phyloP scores from a whole-genome alignment of 192 early-diverging fungal species.

The Rhizophagus sp. region DNA sequence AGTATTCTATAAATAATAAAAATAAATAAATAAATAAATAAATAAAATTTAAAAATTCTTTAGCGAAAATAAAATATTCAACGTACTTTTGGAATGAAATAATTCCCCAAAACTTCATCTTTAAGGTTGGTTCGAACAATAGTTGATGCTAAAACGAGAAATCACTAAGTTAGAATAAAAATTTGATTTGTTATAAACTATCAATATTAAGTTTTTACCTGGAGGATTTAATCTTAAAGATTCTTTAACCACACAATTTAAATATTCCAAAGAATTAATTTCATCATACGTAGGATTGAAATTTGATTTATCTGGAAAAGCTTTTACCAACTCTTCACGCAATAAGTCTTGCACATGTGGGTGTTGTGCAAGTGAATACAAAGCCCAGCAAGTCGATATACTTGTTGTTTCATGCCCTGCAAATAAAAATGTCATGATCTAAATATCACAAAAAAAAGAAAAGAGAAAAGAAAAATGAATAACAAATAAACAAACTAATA shows the following conservation, averaged over 20 bases:
- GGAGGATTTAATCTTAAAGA: conserved; percentile 51
- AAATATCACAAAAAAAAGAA: neutral
- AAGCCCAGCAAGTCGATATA: conserved; percentile 49
- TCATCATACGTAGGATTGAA: conserved; percentile 44
- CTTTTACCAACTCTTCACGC: conserved; percentile 46
- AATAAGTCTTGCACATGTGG: conserved; percentile 45
- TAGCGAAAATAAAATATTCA: neutral
- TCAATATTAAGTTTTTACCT: neutral
- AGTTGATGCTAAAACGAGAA: conserved; percentile 34
- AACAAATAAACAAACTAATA: neutral
- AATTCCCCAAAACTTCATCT: conserved; percentile 40
- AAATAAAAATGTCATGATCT: conserved; percentile 2
- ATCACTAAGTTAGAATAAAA: neutral
- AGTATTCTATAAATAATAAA: neutral
- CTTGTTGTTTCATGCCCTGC: conserved; percentile 63
- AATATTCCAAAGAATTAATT: conserved; percentile 47
- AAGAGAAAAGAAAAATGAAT: neutral
- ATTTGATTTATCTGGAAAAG: conserved; percentile 45
- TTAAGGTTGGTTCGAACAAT: conserved; percentile 37
- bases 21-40: too few relatives aligned
- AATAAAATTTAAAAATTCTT: neutral
- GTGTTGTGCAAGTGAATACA: conserved; percentile 51
- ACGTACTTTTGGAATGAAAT: conserved; percentile 53
- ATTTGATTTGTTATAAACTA: too few relatives aligned
- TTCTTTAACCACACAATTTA: conserved; percentile 57